A percentile compares a stretch with the other conserved stretches of the same genome.
Evolutionary conservation across 1,284 basidiomycete species (phyloP).

Genomic region (Ustilago loliicola): DNA sequence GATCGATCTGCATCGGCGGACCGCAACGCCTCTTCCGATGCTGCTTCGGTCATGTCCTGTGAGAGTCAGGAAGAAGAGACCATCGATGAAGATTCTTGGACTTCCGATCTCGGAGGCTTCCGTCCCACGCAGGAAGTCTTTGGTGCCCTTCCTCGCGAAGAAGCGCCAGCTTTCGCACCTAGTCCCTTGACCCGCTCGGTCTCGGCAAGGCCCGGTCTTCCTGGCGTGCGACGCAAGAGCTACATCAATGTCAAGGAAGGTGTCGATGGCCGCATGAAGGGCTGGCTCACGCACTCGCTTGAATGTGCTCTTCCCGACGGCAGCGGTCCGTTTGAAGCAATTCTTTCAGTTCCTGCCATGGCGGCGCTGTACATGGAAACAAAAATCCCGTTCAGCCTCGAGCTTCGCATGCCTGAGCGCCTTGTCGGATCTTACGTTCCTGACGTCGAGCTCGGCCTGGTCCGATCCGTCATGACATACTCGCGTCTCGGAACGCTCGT

Average conservation of each 20-base stretch:
- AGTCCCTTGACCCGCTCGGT: constrained; percentile 20
- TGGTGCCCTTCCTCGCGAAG: constrained; percentile 40
- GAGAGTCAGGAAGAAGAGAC: constrained; percentile 33
- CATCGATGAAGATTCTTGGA: constrained; percentile 49
- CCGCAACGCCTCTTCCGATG: constrained; percentile 15
- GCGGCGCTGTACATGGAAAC: constrained; percentile 57
- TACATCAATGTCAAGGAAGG: constrained; percentile 56
- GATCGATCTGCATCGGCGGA: constrained; percentile 22
- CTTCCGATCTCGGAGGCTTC: constrained; percentile 45
- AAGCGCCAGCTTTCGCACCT: constrained; percentile 22
- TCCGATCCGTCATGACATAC: constrained; percentile 52
- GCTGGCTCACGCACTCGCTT: constrained; percentile 52
- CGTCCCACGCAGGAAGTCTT: constrained; percentile 46
- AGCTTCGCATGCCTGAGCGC: constrained; percentile 43
- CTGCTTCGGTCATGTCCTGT: constrained; percentile 18
- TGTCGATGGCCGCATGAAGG: constrained; percentile 54
- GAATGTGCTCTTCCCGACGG: constrained; percentile 32
- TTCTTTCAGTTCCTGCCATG: constrained; percentile 53
- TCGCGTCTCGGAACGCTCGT: constrained; percentile 53
- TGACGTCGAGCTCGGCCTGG: constrained; percentile 38
- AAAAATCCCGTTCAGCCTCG: constrained; percentile 52
- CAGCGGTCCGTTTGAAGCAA: constrained; percentile 40
- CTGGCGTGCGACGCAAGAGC: constrained; percentile 40
- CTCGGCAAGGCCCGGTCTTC: constrained; percentile 16
- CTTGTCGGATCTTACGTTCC: constrained; percentile 32